phyloP scores from a whole-genome alignment of 106 monocot species.

The Dendrobium nobile region DNA sequence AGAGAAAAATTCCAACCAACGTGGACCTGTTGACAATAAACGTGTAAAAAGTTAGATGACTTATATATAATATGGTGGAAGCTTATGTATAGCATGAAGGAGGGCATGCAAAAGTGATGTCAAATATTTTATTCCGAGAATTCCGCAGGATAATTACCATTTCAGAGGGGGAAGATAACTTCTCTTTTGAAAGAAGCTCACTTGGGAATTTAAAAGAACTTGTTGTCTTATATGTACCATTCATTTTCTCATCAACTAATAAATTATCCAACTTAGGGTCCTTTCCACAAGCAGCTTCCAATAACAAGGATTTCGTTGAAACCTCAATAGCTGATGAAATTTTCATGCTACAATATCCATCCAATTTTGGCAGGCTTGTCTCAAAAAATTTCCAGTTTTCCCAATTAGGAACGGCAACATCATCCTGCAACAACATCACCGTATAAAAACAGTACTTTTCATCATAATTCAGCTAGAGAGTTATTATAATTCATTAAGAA shows the following conservation, averaged over 20 bases:
- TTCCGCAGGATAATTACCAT: constrained; percentile 5
- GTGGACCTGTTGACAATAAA: constrained; percentile 20
- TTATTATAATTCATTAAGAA: background rate
- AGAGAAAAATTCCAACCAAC: constrained; percentile 4
- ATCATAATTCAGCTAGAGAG: background rate
- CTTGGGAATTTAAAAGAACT: background rate
- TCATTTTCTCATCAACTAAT: constrained; percentile 14
- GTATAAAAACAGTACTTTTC: constrained; percentile 9
- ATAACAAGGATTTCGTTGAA: constrained; percentile 32
- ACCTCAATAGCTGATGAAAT: constrained; percentile 21
- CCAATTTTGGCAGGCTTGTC: constrained; percentile 11
- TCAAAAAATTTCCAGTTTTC: constrained; percentile 53
- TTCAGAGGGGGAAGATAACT: background rate
- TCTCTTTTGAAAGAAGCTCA: constrained; percentile 7
- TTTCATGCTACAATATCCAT: constrained; percentile 17
- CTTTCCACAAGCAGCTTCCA: constrained; percentile 27
- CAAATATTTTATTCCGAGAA: background rate
- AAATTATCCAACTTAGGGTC: constrained; percentile 8
- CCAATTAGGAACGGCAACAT: constrained; percentile 51
- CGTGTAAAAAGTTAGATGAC: constrained; percentile 7
- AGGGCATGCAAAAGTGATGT: background rate
- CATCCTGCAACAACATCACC: constrained; percentile 28
- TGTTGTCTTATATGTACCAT: background rate
- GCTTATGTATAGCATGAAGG: background rate
- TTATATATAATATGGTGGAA: background rate